Conservation (phyloP, 441 rosid genomes). For the Theobroma grandiflorum region DNA sequence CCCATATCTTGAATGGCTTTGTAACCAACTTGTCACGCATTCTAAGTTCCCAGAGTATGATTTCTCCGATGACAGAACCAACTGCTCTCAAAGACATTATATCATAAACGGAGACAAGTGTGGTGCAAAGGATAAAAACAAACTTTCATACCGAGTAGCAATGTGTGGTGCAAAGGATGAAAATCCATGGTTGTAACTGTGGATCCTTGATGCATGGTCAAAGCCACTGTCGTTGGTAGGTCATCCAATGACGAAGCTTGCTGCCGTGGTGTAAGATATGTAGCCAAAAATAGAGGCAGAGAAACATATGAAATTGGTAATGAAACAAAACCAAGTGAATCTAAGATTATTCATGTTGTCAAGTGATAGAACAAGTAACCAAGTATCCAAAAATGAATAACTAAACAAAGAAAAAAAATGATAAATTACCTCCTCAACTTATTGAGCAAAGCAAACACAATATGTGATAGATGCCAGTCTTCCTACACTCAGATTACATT, state of each 20-base stretch:
- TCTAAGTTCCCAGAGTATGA: conserved; percentile 79
- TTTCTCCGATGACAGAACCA: conserved; percentile 79
- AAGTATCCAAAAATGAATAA: conserved; percentile 24
- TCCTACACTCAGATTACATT: too few species aligned
- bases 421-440: conserved; percentile 73
- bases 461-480: too few species aligned
- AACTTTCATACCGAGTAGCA: conserved; percentile 74
- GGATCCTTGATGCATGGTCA: too few species aligned
- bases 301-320: conserved; percentile 2
- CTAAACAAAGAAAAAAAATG: conserved; percentile 9
- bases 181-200: too few species aligned
- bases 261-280: conserved; percentile 63
- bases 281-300: conserved; percentile 53
- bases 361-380: conserved; percentile 29
- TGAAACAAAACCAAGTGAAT: conserved; percentile 2
- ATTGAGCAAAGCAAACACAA: conserved; percentile 37
- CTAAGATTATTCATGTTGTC: conserved; percentile 3
- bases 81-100: conserved; percentile 54
- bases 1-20: conserved; percentile 81
- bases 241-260: conserved; percentile 77
- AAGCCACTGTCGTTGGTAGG: conserved; percentile 64
- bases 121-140: neutral
- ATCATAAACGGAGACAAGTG: conserved; percentile 29
- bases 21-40: conserved; percentile 66
- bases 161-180: conserved; percentile 29